Conservation (phyloP, 1,139 yeast species). For the Suhomyces panamericanus region DNA sequence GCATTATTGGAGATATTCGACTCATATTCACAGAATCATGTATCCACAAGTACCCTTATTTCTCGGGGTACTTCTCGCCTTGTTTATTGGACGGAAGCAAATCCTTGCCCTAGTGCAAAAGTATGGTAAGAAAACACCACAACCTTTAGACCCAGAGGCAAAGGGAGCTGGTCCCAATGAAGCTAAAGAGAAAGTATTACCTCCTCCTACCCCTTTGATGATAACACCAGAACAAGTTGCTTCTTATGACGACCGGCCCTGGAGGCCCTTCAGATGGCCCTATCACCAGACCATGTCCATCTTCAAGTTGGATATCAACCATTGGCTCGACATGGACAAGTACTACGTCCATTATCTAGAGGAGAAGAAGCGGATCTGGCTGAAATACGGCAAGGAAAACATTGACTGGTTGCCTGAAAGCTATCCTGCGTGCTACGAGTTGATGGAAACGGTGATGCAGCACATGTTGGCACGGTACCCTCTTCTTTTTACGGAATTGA, state of each 20-base stretch:
- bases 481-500: constrained; percentile 53
- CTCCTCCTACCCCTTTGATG: constrained; percentile 58
- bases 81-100: background rate
- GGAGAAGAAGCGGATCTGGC: constrained; percentile 60
- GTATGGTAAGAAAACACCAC: constrained; percentile 9
- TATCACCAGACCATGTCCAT: constrained; percentile 80
- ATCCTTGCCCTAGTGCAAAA: background rate
- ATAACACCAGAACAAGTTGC: constrained; percentile 68
- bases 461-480: constrained; percentile 68
- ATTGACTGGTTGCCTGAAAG: constrained; percentile 70
- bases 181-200: constrained; percentile 20
- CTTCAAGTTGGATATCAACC: constrained; percentile 65
- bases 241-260: constrained; percentile 70
- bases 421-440: constrained; percentile 61
- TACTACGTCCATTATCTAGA: constrained; percentile 65
- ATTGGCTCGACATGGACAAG: constrained; percentile 81
- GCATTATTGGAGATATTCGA: background rate
- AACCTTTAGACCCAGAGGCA: constrained; percentile 13
- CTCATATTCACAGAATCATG: background rate
- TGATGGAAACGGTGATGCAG: constrained; percentile 60
- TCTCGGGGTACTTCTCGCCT: background rate
- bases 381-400: constrained; percentile 59
- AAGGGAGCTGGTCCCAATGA: constrained; percentile 13
- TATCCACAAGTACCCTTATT: background rate
- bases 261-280: constrained; percentile 83